Base-by-base conservation (phyloP, 2,329 filamentous ascomycete species). In the Aspergillus quadricinctus region DNA sequence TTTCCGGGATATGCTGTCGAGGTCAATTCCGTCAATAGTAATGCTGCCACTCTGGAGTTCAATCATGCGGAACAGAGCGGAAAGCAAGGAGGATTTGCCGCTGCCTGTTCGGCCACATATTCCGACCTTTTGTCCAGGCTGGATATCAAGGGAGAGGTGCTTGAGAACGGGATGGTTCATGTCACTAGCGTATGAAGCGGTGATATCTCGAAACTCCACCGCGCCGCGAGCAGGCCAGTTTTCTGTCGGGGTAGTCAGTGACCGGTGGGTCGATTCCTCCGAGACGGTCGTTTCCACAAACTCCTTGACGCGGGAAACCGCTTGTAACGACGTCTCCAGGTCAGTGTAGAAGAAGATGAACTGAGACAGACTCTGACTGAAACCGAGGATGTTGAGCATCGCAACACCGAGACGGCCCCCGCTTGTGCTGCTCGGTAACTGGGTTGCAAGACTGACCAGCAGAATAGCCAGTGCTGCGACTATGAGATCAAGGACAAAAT, bases 401-500 rank as follows among this genome's bases (percentile, higher is more conserved):
- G 50, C 35, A n/a, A 53, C 55, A 29, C 50, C 55, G 3, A 49
- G 14, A 21, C 23, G 25, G 21, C 43, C 49, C 43, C n/a, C 40
- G 49, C 41, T 52, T 2, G 31, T 48, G n/a, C n/a, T 48, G 9
- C 27, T 29, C 10, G 19, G 50, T 19, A 45, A 25, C 27, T 49
- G 19, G 19, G 29, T 46, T 8, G 27, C 49, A 19, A 55, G 45
- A 25, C 7, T 37, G 8, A 55, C 27, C n/a, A 56, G 28, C 10
- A 49, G 21, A 28, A 56, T 25, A 17, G 53, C 53, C n/a, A 55
- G 25, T 2, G 50, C 49, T 3, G 75, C 71, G 0, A 80, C 74
- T 1, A 79, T 58, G 0, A 79, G 54, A 28, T 77, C 67, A 0
- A 83, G 69, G 0, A 74, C 70, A 14, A 78, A 8, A 17, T 29